Conservation (phyloP, 176 grass and related monocot species). For the Chrysopogon serrulatus region DNA sequence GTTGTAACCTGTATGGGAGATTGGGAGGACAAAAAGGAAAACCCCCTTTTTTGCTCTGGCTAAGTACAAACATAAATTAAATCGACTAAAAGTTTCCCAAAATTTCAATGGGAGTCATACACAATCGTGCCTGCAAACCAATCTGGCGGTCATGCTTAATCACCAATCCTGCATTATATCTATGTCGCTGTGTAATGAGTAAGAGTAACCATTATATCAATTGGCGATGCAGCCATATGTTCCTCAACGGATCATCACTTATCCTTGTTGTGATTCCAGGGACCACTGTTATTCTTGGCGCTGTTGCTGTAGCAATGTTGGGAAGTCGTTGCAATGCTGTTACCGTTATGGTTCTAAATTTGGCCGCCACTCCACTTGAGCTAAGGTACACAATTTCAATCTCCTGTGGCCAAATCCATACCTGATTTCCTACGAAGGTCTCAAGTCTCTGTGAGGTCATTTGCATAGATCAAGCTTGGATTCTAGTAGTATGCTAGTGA, state of each 20-base stretch:
- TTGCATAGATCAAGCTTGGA: neutral
- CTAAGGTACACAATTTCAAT: slow-evolving; percentile 49
- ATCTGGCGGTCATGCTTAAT: neutral
- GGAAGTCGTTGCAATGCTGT: slow-evolving; percentile 71
- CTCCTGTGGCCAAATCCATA: neutral
- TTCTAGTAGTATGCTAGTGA: neutral
- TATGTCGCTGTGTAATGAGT: neutral
- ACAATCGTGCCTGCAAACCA: neutral
- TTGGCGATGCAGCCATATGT: neutral
- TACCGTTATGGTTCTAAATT: slow-evolving; percentile 78
- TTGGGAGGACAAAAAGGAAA: neutral
- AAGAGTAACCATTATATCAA: neutral
- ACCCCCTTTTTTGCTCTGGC: neutral
- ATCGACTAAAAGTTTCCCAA: neutral
- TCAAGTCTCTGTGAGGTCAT: neutral
- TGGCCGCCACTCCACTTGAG: slow-evolving; percentile 84
- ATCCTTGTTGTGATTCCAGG: slow-evolving; percentile 40
- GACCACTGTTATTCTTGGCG: slow-evolving; percentile 87
- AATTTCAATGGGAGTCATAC: neutral
- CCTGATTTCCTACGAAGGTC: neutral
- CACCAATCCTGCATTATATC: neutral
- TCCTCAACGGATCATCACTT: slow-evolving; percentile 10
- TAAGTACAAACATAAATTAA: neutral
- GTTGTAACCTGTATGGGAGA: too few relatives aligned
- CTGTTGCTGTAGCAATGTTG: slow-evolving; percentile 63